Conservation (phyloP, 2,329 filamentous ascomycete genomes). For the Aspergillus sp. region DNA sequence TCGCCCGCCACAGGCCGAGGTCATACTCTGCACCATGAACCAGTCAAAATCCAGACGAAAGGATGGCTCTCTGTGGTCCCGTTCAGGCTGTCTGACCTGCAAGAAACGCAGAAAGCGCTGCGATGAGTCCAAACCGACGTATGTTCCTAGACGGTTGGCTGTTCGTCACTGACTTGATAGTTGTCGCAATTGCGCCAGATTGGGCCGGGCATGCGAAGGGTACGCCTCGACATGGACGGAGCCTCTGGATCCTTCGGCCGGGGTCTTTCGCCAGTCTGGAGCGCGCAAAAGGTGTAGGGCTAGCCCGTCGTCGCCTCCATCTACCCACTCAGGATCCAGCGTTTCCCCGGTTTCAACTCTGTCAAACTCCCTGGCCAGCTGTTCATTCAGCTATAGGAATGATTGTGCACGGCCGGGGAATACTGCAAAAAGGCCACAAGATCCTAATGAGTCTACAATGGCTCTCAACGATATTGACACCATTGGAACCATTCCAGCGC, state of each 20-base stretch:
- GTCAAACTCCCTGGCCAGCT: neutral
- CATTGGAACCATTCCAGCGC: conserved; percentile 8
- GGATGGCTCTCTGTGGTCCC: conserved; percentile 27
- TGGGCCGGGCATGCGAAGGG: conserved; percentile 28
- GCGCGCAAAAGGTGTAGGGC: conserved; percentile 13
- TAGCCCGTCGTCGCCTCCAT: conserved; percentile 11
- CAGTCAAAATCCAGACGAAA: conserved; percentile 16
- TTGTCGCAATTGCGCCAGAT: conserved; percentile 22
- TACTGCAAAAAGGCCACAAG: neutral
- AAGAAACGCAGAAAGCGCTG: conserved; percentile 31
- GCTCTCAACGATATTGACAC: neutral
- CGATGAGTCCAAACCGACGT: conserved; percentile 30
- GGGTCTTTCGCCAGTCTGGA: conserved; percentile 17
- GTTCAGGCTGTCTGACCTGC: conserved; percentile 32
- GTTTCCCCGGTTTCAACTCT: conserved; percentile 1
- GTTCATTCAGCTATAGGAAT: neutral
- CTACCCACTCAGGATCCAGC: conserved; percentile 6
- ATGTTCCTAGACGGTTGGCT: conserved; percentile 2
- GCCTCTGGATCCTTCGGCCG: conserved; percentile 23
- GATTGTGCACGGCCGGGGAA: too few species aligned
- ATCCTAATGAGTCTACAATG: neutral
- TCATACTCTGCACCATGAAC: too few species aligned
- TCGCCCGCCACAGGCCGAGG: too few species aligned
- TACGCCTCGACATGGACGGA: conserved; percentile 29
- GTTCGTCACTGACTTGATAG: conserved; percentile 10